A percentile compares a stretch with the other conserved stretches of the same genome.
These are phyloP conservation scores for Lactarius quietus DNA, from an alignment of 768 basidiomycete species.

Conservation along the genomic window DNA sequence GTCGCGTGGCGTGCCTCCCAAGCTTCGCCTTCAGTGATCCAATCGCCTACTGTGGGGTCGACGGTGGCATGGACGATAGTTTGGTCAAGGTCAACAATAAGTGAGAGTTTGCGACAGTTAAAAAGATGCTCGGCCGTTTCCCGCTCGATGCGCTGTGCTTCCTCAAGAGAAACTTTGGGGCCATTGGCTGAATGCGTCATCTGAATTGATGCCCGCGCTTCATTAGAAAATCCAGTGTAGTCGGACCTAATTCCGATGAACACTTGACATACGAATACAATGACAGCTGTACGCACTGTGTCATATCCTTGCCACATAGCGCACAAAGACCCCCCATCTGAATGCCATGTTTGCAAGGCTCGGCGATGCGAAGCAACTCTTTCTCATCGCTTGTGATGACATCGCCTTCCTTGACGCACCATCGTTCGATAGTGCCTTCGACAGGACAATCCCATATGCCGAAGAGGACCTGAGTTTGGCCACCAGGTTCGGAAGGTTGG, in stretches of 20 bases:
- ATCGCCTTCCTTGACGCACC: constrained; percentile 67
- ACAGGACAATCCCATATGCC: constrained; percentile 90
- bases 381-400: constrained; percentile 53
- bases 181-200: constrained; percentile 94
- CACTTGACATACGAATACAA: constrained; percentile 14
- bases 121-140: constrained; percentile 80
- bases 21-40: constrained; percentile 82
- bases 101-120: constrained; percentile 72
- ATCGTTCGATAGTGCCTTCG: constrained; percentile 70
- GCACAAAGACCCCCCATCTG: constrained; percentile 92
- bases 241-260: constrained; percentile 53
- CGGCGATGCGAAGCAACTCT: constrained; percentile 63
- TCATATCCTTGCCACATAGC: constrained; percentile 94
- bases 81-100: constrained; percentile 98
- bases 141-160: constrained; percentile 84
- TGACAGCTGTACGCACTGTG: constrained; percentile 52
- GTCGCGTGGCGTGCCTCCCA: constrained; percentile 64
- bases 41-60: constrained; percentile 97
- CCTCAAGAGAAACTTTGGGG: constrained; percentile 87
- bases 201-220: constrained; percentile 82
- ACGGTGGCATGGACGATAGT: constrained; percentile 99
- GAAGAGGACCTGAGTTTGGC: constrained; percentile 64
- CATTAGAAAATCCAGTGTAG: constrained; percentile 85
- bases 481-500: constrained; percentile 42
- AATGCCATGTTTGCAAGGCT: constrained; percentile 96